Evolutionary conservation across 2,329 filamentous ascomycete genomes (phyloP), one percentile per base, ranked within the genome.

Genomic region (Colletotrichum sp.): DNA sequence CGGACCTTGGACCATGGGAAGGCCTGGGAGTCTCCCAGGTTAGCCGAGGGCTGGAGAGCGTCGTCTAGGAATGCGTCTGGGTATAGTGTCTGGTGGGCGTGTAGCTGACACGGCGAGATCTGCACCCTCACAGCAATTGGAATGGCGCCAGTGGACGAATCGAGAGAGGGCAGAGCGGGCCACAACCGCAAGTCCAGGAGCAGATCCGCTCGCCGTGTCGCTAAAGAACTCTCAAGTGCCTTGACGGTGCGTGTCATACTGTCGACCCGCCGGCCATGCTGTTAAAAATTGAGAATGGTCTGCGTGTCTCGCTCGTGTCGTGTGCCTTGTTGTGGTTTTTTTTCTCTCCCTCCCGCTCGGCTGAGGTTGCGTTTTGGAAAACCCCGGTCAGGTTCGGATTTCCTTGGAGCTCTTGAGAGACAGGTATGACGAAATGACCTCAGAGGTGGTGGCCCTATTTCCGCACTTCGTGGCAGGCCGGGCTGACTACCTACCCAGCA

Each of bases 81-180:
- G 21, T 21, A 4, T 24, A 5, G 49, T 21, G 4, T 21, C 24
- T 21, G 52, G 3, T 21, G 30, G 62, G 30, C 63, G 69, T 73
- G 70, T 73, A 65, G 64, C 34, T 59, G 64, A n/a, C 44, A 65
- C 64, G 73, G 57, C 73, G 64, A 69, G 63, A 64, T 68, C 57
- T 69, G 68, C 67, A 30, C 52, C 13, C 49, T 71, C 44, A 36
- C 44, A 64, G 64, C 13, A 60, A 49, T 60, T 65, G 73, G 57
- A 57, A 73, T 36, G 64, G 73, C 57, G 73, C 73, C 26, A 52
- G 69, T 73, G 70, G 73, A 68, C 73, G 73, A 76, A 60, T 72
- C 70, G 44, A 76, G 63, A 62, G 62, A 76, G 73, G 73, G 64
- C 57, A 76, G 70, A 76, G 70, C 73, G 70, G 73, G 73, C 73